phyloP scores from a whole-genome alignment of 768 basidiomycete species.

The Lentinula sp. region DNA sequence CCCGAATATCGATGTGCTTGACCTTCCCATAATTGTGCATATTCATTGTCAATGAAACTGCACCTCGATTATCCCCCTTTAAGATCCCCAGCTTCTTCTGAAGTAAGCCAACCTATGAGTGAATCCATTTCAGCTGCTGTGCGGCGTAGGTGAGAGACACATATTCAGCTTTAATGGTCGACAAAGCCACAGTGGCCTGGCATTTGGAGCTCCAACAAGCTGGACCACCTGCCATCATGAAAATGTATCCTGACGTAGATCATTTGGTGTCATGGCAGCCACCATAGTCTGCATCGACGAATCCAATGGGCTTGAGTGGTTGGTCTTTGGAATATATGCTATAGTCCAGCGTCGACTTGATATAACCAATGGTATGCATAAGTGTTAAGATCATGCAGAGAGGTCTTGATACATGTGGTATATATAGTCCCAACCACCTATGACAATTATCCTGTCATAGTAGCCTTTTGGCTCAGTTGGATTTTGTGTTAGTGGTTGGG shows the following conservation, averaged over 20 bases:
- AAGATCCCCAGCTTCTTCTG: background rate
- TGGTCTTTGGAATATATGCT: background rate
- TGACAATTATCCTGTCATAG: too few species aligned
- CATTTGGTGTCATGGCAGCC: conserved; percentile 5
- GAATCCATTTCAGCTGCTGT: background rate
- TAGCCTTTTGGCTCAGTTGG: too few species aligned
- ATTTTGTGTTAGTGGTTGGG: too few species aligned
- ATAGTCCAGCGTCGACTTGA: background rate
- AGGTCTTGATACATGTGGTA: too few species aligned
- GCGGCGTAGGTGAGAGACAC: background rate
- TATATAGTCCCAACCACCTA: too few species aligned
- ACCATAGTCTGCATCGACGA: conserved; percentile 18
- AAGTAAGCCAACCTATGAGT: background rate
- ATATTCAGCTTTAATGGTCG: background rate
- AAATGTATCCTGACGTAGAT: conserved; percentile 18
- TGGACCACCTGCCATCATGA: conserved; percentile 11
- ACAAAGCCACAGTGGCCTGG: conserved; percentile 8
- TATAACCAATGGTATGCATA: background rate
- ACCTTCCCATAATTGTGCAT: background rate
- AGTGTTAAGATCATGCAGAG: too few species aligned
- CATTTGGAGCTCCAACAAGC: conserved; percentile 18
- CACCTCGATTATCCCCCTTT: background rate
- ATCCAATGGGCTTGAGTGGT: background rate
- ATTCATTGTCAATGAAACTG: background rate
- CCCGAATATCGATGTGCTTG: conserved; percentile 12